Evolutionary conservation across 2,329 filamentous ascomycete genomes (phyloP).

Genomic region (Clonostachys byssicola): DNA sequence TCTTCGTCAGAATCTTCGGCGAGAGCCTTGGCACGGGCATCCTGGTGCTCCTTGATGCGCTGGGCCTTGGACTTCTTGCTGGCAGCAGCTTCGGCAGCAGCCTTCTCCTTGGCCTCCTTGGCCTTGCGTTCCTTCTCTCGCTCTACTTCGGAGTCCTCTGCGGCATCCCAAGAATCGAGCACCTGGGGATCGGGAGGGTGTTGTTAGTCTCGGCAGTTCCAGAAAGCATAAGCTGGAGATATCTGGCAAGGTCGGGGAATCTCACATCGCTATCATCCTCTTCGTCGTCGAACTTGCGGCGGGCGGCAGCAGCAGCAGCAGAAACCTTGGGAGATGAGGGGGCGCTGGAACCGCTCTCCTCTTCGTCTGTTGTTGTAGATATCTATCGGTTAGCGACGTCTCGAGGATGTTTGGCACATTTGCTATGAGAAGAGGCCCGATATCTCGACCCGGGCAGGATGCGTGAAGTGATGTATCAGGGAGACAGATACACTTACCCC

Average conservation of each 20-base stretch:
- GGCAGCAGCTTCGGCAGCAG: conserved; percentile 80
- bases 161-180: conserved; percentile 93
- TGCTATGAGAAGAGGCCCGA: background rate
- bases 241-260: conserved; percentile 1
- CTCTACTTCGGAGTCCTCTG: conserved; percentile 94
- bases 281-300: conserved; percentile 81
- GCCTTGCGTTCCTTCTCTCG: conserved; percentile 91
- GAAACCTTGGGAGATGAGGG: conserved; percentile 22
- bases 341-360: conserved; percentile 28
- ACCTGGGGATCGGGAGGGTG: conserved; percentile 50
- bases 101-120: conserved; percentile 81
- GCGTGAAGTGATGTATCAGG: background rate
- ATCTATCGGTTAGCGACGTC: conserved; percentile 11
- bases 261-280: conserved; percentile 79
- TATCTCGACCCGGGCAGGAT: background rate
- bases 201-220: conserved; percentile 1
- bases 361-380: conserved; percentile 28
- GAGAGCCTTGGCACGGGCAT: conserved; percentile 49
- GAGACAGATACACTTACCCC: conserved; percentile 3
- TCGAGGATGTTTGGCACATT: too few relatives aligned
- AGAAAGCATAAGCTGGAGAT: background rate
- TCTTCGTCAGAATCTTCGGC: conserved; percentile 51
- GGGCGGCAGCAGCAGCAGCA: conserved; percentile 27
- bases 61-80: conserved; percentile 87
- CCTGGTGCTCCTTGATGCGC: conserved; percentile 76